Conservation (phyloP, 2,329 filamentous ascomycete species). For the Chaetoscypha palmicola region DNA sequence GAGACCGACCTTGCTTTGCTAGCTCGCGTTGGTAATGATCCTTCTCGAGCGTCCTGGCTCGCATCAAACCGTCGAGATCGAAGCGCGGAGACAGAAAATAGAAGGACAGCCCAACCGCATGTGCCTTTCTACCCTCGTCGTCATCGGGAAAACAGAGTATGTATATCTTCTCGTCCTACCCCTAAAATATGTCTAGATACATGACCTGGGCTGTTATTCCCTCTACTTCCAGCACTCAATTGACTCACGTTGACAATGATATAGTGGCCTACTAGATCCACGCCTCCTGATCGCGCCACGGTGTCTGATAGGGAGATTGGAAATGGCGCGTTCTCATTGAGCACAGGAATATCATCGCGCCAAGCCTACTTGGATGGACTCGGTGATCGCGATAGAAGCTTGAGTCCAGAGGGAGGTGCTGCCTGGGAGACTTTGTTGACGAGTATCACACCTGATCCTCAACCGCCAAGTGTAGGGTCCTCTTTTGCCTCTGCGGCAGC, state of each 20-base stretch:
- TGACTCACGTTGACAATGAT: no score
- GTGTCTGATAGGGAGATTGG: constrained; percentile 15
- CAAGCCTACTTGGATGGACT: constrained; percentile 56
- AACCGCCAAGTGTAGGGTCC: constrained; percentile 70
- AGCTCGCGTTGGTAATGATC: constrained; percentile 10
- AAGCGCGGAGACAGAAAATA: neutral
- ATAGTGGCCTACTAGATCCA: constrained; percentile 4
- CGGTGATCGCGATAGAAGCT: constrained; percentile 75
- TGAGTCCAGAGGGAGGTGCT: constrained; percentile 60
- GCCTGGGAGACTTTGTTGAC: constrained; percentile 75
- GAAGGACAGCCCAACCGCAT: neutral
- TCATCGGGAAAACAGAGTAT: no score
- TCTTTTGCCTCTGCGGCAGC: constrained; percentile 53
- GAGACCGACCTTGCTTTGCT: constrained; percentile 18
- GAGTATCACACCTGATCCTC: constrained; percentile 74
- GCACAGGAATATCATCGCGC: constrained; percentile 4
- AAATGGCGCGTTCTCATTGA: no score
- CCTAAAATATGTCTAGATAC: no score
- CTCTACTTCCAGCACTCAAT: no score
- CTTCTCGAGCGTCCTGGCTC: constrained; percentile 17
- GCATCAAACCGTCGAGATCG: no score
- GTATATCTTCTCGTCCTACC: no score
- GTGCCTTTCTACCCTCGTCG: constrained; percentile 5
- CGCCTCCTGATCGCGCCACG: constrained; percentile 15
- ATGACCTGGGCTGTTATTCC: no score